These are phyloP conservation scores for Debaryomyces singareniensis DNA, from an alignment of 1,139 yeast genomes.

Conservation along the genomic window DNA sequence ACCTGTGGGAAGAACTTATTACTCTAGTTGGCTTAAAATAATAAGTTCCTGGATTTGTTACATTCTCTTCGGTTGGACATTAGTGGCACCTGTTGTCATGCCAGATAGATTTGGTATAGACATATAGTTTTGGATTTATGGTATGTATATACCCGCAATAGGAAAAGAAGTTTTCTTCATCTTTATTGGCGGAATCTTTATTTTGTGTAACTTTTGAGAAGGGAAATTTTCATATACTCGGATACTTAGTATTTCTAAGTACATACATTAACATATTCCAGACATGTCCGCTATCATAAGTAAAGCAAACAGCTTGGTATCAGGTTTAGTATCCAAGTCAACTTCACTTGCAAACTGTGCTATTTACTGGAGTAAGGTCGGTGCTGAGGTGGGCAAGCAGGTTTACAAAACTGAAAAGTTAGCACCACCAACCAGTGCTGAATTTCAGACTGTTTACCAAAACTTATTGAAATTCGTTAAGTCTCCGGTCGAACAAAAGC, in stretches of 20 bases:
- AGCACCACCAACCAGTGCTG: slow-evolving; percentile 80
- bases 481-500: slow-evolving; percentile 43
- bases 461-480: slow-evolving; percentile 32
- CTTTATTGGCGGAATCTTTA: slow-evolving; percentile 7
- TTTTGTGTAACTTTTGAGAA: slow-evolving; percentile 6
- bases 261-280: not conserved
- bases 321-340: slow-evolving; percentile 30
- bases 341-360: slow-evolving; percentile 42
- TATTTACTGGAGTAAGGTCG: slow-evolving; percentile 86
- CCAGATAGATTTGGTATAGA: slow-evolving; percentile 74
- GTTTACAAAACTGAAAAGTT: slow-evolving; percentile 88
- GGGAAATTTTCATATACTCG: slow-evolving; percentile 4
- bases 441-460: slow-evolving; percentile 74
- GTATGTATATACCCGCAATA: slow-evolving; percentile 3
- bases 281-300: slow-evolving; percentile 43
- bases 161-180: slow-evolving; percentile 3
- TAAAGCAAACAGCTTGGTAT: slow-evolving; percentile 42
- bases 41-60: slow-evolving; percentile 91
- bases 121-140: slow-evolving; percentile 10
- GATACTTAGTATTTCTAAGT: not conserved
- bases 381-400: slow-evolving; percentile 81
- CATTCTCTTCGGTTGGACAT: slow-evolving; percentile 80
- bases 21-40: slow-evolving; percentile 92
- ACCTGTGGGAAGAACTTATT: slow-evolving; percentile 96
- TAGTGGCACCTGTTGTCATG: slow-evolving; percentile 81